phyloP scores from a whole-genome alignment of 2,329 filamentous ascomycete species.

The Sporothrix sp. region DNA sequence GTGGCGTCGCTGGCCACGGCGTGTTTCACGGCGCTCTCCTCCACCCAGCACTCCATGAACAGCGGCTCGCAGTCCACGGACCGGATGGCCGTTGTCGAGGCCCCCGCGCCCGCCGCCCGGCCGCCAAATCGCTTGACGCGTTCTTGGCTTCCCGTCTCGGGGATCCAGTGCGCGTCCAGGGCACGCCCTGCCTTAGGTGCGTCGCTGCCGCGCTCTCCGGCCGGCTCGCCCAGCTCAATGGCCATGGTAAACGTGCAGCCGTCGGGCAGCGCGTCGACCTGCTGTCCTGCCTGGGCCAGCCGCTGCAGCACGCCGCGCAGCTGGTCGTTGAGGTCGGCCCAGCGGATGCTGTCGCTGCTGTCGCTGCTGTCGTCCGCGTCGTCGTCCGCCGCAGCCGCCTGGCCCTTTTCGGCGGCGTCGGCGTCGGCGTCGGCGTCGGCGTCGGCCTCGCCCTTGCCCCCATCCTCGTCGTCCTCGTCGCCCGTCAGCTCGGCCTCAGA shows the following conservation, averaged over 20 bases:
- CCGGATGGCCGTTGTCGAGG: conserved; percentile 39
- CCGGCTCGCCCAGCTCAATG: conserved; percentile 54
- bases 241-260: conserved; percentile 68
- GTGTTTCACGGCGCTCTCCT: conserved; percentile 37
- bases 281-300: conserved; percentile 50
- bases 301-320: conserved; percentile 57
- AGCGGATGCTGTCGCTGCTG: conserved; percentile 29
- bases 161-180: conserved; percentile 9
- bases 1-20: background rate
- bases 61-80: conserved; percentile 48
- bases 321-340: conserved; percentile 59
- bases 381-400: background rate
- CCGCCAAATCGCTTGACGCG: background rate
- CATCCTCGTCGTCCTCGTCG: background rate
- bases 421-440: too few species aligned
- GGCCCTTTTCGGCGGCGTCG: too few species aligned
- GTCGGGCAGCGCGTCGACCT: conserved; percentile 46
- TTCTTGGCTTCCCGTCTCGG: background rate
- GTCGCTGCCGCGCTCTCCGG: background rate
- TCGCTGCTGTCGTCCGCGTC: background rate
- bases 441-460: background rate
- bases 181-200: background rate
- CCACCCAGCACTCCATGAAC: conserved; percentile 57
- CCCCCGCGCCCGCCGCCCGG: conserved; percentile 7
- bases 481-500: conserved; percentile 11